These are phyloP conservation scores for Aspergillus nomiae DNA, from an alignment of 2,329 filamentous ascomycete species.

Conservation along the genomic window DNA sequence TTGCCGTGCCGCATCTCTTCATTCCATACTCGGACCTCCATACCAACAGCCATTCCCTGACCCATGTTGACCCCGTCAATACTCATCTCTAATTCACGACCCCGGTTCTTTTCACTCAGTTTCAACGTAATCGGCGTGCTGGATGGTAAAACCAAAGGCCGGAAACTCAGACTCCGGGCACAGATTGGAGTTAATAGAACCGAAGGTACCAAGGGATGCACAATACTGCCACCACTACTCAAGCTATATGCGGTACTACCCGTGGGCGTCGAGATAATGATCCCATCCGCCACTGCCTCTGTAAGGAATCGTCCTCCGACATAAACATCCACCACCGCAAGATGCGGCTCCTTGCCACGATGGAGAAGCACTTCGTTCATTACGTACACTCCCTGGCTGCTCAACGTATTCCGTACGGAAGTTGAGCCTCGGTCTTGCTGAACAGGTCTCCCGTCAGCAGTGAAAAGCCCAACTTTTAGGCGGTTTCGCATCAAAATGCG, in stretches of 20 bases:
- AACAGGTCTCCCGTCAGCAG: slow-evolving; percentile 58
- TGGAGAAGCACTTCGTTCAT: slow-evolving; percentile 97
- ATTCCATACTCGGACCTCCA: slow-evolving; percentile 85
- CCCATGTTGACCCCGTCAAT: slow-evolving; percentile 72
- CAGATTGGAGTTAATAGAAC: slow-evolving; percentile 93
- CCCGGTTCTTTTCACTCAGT: slow-evolving; percentile 77
- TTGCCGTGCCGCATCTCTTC: slow-evolving; percentile 67
- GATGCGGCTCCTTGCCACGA: slow-evolving; percentile 82
- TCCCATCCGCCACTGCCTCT: slow-evolving; percentile 91
- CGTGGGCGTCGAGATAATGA: slow-evolving; percentile 90
- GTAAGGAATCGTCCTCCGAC: slow-evolving; percentile 88
- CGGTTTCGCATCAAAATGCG: slow-evolving; percentile 85
- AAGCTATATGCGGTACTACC: slow-evolving; percentile 94
- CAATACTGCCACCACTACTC: slow-evolving; percentile 88
- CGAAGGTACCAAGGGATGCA: slow-evolving; percentile 87
- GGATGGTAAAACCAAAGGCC: slow-evolving; percentile 84
- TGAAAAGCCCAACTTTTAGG: slow-evolving; percentile 82
- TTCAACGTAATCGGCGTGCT: slow-evolving; percentile 81
- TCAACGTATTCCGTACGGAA: slow-evolving; percentile 29
- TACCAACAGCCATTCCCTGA: slow-evolving; percentile 69
- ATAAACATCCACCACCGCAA: slow-evolving; percentile 88
- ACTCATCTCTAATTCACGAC: slow-evolving; percentile 74
- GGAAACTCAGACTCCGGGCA: slow-evolving; percentile 86
- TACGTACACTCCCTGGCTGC: slow-evolving; percentile 61
- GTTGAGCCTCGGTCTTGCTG: slow-evolving; percentile 52